Evolutionary conservation across 1,284 basidiomycete genomes (phyloP).

Genomic region (Sutorius eximius): DNA sequence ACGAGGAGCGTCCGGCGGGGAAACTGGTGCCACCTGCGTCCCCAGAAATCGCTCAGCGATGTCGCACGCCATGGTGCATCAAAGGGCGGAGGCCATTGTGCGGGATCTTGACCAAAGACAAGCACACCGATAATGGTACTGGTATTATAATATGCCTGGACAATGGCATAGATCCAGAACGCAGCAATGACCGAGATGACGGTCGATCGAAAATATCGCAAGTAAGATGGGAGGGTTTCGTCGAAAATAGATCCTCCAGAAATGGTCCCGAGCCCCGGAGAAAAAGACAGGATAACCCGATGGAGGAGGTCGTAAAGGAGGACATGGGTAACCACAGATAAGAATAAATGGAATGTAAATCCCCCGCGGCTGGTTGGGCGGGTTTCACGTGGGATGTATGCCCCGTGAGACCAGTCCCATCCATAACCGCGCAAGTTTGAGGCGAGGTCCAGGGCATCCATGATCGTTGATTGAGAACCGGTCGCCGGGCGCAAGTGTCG

Average conservation of each 20-base stretch:
- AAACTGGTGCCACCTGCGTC: background rate
- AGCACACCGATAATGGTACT: background rate
- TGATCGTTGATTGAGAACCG: constrained; percentile 4
- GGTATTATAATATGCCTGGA: background rate
- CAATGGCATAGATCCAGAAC: background rate
- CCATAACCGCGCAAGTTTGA: constrained; percentile 50
- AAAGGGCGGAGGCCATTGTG: background rate
- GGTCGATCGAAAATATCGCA: constrained; percentile 40
- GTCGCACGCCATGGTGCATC: background rate
- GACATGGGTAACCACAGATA: constrained; percentile 37
- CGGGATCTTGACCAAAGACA: background rate
- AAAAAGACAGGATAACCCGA: constrained; percentile 41
- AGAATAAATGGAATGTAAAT: constrained; percentile 40
- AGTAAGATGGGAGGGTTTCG: constrained; percentile 34
- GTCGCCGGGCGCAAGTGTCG: constrained; percentile 3
- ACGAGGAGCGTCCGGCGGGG: constrained; percentile 30
- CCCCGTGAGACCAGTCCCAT: constrained; percentile 43
- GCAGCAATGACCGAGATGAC: constrained; percentile 29
- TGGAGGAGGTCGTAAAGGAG: constrained; percentile 44
- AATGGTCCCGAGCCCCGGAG: constrained; percentile 37
- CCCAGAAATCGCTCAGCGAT: background rate
- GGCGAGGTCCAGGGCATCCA: constrained; percentile 49
- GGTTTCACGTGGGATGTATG: constrained; percentile 44
- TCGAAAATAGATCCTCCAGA: constrained; percentile 52
- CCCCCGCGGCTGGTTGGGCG: constrained; percentile 34